A percentile compares a stretch with the other conserved stretches of the same genome.
These are phyloP conservation scores for Argentina anserina DNA, from an alignment of 306 rosid genomes.

Conservation along the genomic window DNA sequence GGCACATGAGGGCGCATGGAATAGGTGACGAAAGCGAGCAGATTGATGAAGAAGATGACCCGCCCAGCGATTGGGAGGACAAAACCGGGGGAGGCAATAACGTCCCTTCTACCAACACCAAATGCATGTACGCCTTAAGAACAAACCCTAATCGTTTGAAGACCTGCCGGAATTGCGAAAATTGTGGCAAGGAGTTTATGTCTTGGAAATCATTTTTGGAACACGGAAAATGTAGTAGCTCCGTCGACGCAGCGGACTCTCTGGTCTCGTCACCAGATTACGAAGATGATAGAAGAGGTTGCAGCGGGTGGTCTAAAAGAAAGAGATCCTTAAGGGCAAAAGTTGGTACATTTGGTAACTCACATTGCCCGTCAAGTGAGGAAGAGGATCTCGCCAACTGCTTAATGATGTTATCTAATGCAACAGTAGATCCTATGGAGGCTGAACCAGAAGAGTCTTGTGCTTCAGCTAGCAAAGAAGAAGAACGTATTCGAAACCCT, in stretches of 20 bases:
- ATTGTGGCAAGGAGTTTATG: constrained; percentile 76
- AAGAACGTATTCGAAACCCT: constrained; percentile 48
- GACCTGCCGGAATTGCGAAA: constrained; percentile 69
- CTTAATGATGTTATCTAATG: constrained; percentile 84
- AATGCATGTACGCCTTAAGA: constrained; percentile 78
- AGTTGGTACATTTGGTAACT: constrained; percentile 48
- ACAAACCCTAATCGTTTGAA: constrained; percentile 82
- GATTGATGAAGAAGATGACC: constrained; percentile 68
- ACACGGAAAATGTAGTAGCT: constrained; percentile 75
- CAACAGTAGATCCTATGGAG: constrained; percentile 46
- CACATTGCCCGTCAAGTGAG: constrained; percentile 63
- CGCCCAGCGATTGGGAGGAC: constrained; percentile 72
- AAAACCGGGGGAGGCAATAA: constrained; percentile 36
- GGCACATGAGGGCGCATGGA: constrained; percentile 99
- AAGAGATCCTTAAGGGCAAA: constrained; percentile 67
- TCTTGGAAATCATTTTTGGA: constrained; percentile 90
- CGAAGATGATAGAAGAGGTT: constrained; percentile 45
- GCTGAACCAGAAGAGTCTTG: constrained; percentile 73
- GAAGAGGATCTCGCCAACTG: constrained; percentile 93
- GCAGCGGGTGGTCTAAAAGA: constrained; percentile 62
- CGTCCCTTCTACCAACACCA: constrained; percentile 45
- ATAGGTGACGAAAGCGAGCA: constrained; percentile 53
- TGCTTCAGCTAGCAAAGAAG: constrained; percentile 78
- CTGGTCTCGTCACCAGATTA: constrained; percentile 54
- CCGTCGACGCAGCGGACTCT: constrained; percentile 56